Evolutionary conservation across 2,329 filamentous ascomycete species (phyloP).

Genomic region (Apiospora kogelbergensis): DNA sequence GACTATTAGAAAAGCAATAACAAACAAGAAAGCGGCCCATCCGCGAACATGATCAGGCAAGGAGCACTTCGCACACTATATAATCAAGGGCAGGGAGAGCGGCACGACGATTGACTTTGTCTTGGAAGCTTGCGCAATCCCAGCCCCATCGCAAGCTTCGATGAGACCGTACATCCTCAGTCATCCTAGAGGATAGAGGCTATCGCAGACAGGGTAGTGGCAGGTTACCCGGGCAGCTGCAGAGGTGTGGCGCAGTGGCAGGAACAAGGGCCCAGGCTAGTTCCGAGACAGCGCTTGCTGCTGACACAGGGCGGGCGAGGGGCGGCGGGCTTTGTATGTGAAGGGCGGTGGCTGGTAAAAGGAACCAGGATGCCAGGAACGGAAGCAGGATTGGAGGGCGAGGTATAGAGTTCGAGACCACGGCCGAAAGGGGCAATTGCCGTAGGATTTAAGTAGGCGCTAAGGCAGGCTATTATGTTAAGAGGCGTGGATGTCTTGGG

Average conservation of each 20-base stretch:
- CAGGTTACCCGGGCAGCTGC: not conserved
- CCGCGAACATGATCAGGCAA: not conserved
- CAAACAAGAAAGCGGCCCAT: not conserved
- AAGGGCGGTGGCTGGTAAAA: not conserved
- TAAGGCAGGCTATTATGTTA: not conserved
- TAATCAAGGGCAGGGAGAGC: not conserved
- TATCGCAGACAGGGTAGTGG: not conserved
- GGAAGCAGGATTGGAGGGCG: not conserved
- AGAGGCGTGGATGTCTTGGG: not conserved
- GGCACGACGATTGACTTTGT: not conserved
- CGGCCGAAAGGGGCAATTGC: not conserved
- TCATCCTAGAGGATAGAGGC: not conserved
- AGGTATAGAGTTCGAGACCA: not conserved
- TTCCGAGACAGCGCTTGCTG: not conserved
- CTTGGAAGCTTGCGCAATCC: not conserved
- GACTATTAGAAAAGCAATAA: not conserved
- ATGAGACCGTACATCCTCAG: not conserved
- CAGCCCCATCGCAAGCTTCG: not conserved
- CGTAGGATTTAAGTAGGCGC: conserved; percentile 1
- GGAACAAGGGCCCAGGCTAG: not conserved
- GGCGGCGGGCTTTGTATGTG: not conserved
- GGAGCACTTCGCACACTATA: not conserved
- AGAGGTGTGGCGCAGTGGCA: not conserved
- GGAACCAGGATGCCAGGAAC: not conserved
- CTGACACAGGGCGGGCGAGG: not conserved